phyloP scores from a whole-genome alignment of 805 yeast genomes.

The Wickerhamiella kurtzmanii region DNA sequence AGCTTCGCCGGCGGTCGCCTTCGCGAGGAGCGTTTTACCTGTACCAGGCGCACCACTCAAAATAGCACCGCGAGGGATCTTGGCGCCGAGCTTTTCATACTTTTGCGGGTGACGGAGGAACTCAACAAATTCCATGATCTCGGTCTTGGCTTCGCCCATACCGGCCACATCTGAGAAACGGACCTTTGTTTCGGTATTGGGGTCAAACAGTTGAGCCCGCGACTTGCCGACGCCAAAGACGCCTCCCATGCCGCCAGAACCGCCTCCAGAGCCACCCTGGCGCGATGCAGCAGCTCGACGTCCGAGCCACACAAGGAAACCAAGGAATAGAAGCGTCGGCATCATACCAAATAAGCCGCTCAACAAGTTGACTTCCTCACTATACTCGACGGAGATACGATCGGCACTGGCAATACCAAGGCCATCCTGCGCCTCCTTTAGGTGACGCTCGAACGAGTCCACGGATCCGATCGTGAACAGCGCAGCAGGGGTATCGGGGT shows the following conservation, averaged over 20 bases:
- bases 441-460: conserved; percentile 70
- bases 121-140: conserved; percentile 93
- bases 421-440: conserved; percentile 58
- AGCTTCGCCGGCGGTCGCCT: conserved; percentile 99
- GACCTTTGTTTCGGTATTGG: conserved; percentile 79
- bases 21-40: conserved; percentile 92
- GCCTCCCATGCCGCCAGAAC: conserved; percentile 57
- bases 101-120: conserved; percentile 82
- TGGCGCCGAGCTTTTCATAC: conserved; percentile 88
- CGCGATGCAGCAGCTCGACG: conserved; percentile 30
- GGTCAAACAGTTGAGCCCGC: conserved; percentile 81
- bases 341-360: conserved; percentile 54
- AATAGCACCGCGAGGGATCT: conserved; percentile 96
- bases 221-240: conserved; percentile 76
- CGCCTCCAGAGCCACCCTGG: conserved; percentile 36
- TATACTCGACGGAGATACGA: conserved; percentile 65
- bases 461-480: conserved; percentile 81
- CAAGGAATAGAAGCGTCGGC: conserved; percentile 70
- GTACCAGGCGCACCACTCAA: conserved; percentile 98
- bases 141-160: conserved; percentile 90
- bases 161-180: conserved; percentile 95
- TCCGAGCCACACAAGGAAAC: conserved; percentile 60
- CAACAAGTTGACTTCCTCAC: conserved; percentile 52
- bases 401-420: conserved; percentile 54
- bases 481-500: conserved; percentile 33